Percentiles rank a stretch among this genome's conserved stretches.
Evolutionary conservation across 352 stramenopile species (phyloP).

Genomic region (Aphanomyces invadans): DNA sequence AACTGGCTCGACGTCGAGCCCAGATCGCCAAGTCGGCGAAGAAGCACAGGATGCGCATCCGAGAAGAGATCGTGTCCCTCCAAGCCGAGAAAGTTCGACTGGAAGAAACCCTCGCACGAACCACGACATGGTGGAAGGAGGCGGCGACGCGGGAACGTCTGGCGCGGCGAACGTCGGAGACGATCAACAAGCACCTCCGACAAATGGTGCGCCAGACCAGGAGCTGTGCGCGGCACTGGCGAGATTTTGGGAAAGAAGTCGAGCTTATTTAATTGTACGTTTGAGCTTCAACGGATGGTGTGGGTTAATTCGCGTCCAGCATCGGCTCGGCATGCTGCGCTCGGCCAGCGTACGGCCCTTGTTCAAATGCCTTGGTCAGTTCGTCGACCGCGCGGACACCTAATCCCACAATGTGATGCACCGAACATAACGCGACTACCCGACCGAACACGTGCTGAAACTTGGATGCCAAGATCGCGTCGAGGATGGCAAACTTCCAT

Average conservation of each 20-base stretch:
- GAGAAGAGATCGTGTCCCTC: constrained; percentile 8
- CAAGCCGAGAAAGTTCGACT: not conserved
- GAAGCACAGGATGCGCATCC: constrained; percentile 18
- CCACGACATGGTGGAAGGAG: not conserved
- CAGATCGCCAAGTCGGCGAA: constrained; percentile 22
- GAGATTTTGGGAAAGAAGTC: not conserved
- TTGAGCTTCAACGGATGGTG: too few relatives aligned
- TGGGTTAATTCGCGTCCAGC: constrained; percentile 6
- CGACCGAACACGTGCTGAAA: constrained; percentile 55
- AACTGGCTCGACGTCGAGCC: constrained; percentile 3
- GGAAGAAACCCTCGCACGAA: not conserved
- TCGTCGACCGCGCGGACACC: not conserved
- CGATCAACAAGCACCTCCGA: constrained; percentile 12
- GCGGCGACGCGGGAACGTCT: not conserved
- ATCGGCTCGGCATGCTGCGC: not conserved
- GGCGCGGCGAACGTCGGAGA: not conserved
- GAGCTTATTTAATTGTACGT: too few relatives aligned
- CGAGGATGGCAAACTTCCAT: constrained; percentile 85
- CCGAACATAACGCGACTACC: not conserved
- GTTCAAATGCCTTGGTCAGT: not conserved
- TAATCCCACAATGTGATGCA: too few relatives aligned
- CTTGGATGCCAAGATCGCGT: constrained; percentile 59
- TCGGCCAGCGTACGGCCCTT: constrained; percentile 13
- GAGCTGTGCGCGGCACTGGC: constrained; percentile 14
- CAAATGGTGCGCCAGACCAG: constrained; percentile 8